These are phyloP conservation scores for Incumbomyces delicatus DNA, from an alignment of 2,329 filamentous ascomycete genomes.

Conservation along the genomic window DNA sequence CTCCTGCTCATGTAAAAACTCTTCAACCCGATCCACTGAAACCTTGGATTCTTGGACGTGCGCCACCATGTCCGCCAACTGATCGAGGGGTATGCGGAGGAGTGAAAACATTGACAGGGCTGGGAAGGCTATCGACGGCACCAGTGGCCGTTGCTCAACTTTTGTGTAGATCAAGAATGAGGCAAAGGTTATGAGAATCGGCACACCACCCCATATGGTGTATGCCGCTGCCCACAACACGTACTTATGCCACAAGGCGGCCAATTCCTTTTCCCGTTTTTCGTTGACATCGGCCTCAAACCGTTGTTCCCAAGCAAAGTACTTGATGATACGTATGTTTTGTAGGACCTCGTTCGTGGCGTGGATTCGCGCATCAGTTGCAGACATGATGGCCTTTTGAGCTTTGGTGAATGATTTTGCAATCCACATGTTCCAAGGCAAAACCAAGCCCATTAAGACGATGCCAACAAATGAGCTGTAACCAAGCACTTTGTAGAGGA, in stretches of 20 bases:
- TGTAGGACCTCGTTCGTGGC: conserved; percentile 94
- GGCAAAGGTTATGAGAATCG: conserved; percentile 89
- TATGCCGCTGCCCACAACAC: conserved; percentile 86
- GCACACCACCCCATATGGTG: conserved; percentile 92
- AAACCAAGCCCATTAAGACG: conserved; percentile 73
- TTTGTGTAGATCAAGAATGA: conserved; percentile 91
- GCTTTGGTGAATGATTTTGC: conserved; percentile 75
- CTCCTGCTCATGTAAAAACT: conserved; percentile 86
- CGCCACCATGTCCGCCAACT: conserved; percentile 96
- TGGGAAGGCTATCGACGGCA: conserved; percentile 90
- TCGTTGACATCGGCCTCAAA: conserved; percentile 82
- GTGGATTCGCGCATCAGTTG: conserved; percentile 91
- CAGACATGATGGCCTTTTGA: conserved; percentile 83
- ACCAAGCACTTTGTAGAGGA: conserved; percentile 85
- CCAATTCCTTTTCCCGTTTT: conserved; percentile 70
- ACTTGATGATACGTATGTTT: conserved; percentile 98
- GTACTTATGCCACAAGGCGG: conserved; percentile 69
- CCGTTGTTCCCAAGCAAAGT: conserved; percentile 94
- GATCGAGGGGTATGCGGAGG: conserved; percentile 83
- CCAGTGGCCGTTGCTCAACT: conserved; percentile 77
- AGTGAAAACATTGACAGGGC: conserved; percentile 93
- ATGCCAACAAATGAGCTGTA: conserved; percentile 90
- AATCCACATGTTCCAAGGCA: conserved; percentile 84
- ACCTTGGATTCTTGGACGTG: conserved; percentile 97
- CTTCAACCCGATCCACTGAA: conserved; percentile 90